Percentiles rank a stretch among this genome's conserved stretches.
Conservation (phyloP, 2,329 filamentous ascomycete genomes). For the Phoma sp. region DNA sequence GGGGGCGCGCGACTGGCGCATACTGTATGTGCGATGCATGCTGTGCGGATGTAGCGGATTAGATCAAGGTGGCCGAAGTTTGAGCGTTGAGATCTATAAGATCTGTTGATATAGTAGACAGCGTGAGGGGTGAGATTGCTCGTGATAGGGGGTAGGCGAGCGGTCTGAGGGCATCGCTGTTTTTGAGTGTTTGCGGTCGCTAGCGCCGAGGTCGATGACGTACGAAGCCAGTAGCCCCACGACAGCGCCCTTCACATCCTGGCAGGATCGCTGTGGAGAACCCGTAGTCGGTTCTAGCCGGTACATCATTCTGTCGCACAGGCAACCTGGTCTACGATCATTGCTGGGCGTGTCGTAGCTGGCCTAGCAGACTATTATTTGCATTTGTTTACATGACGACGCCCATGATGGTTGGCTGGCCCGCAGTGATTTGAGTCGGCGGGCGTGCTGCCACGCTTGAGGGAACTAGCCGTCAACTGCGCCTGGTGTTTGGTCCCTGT, state of each 20-base stretch:
- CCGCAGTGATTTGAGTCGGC: background rate
- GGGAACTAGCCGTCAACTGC: background rate
- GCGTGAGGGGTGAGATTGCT: constrained; percentile 3
- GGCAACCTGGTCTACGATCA: constrained; percentile 19
- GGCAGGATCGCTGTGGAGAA: constrained; percentile 18
- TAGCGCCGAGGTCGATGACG: constrained; percentile 18
- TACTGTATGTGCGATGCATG: constrained; percentile 93
- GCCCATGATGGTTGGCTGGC: background rate
- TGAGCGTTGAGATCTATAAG: background rate
- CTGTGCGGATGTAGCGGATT: constrained; percentile 19
- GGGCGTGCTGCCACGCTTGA: background rate
- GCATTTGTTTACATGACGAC: constrained; percentile 7
- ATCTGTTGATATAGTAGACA: background rate
- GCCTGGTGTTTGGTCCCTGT: constrained; percentile 9
- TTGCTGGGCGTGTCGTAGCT: constrained; percentile 5
- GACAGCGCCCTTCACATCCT: constrained; percentile 11
- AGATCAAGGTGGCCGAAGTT: background rate
- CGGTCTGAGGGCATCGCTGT: constrained; percentile 17
- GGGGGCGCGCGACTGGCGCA: constrained; percentile 92
- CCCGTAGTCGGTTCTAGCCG: constrained; percentile 18
- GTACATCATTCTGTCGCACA: constrained; percentile 19
- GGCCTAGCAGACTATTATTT: background rate
- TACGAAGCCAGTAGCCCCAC: constrained; percentile 12
- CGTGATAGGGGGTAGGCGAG: constrained; percentile 7
- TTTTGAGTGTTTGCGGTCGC: constrained; percentile 21